Percentiles rank a stretch among this genome's conserved stretches.
phyloP scores from a whole-genome alignment of 106 monocot genomes.

The Dendrobium huoshanense region DNA sequence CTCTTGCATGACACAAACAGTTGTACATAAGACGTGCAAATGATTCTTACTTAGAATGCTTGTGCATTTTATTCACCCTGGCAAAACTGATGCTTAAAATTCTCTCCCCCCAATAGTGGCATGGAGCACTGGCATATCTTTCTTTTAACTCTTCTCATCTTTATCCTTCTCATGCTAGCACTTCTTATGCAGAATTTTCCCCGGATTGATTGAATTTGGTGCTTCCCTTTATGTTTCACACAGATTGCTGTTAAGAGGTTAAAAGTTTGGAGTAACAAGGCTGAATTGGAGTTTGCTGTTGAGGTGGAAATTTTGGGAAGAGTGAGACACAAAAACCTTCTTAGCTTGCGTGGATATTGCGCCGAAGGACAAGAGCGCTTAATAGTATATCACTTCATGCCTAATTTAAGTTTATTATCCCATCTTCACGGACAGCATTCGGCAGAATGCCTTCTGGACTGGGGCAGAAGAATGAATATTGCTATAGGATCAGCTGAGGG shows the following conservation, averaged over 20 bases:
- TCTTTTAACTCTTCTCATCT: too few species aligned
- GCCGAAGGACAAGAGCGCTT: constrained; percentile 56
- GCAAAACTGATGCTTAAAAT: too few species aligned
- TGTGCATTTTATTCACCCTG: too few species aligned
- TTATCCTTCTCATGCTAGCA: too few species aligned
- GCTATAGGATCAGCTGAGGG: constrained; percentile 68
- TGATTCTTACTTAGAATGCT: too few species aligned
- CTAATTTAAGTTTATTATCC: constrained; percentile 50
- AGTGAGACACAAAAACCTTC: constrained; percentile 58
- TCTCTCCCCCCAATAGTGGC: too few species aligned
- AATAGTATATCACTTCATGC: constrained; percentile 64
- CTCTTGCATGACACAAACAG: too few species aligned
- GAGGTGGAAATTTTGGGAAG: constrained; percentile 26
- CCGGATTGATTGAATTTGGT: not conserved
- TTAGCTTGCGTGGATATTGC: constrained; percentile 56
- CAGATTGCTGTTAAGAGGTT: constrained; percentile 57
- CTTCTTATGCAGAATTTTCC: too few species aligned
- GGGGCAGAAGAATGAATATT: constrained; percentile 54
- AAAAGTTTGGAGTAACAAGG: constrained; percentile 28
- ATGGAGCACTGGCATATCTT: too few species aligned
- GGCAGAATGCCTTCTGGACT: constrained; percentile 41
- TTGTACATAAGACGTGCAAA: too few species aligned
- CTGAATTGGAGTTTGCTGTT: constrained; percentile 30
- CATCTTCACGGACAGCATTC: constrained; percentile 63
- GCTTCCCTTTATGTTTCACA: not conserved